A percentile compares a stretch with the other conserved stretches of the same genome.
Conservation (phyloP, 192 early-diverging fungal genomes). For the Coemansia sp. region DNA sequence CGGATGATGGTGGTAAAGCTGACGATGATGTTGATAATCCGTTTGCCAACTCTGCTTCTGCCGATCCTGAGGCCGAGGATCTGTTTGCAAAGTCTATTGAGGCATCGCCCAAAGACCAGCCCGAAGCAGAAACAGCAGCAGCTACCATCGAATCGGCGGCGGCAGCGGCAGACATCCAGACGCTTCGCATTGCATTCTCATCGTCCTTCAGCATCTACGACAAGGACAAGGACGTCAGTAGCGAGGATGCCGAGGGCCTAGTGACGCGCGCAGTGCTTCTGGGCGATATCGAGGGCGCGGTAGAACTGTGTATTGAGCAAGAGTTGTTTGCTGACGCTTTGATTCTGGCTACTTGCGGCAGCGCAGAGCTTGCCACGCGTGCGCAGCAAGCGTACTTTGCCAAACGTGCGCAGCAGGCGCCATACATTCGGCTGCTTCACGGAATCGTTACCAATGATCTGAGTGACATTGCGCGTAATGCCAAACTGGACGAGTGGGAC, state of each 20-base stretch:
- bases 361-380: constrained; percentile 67
- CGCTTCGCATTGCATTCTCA: constrained; percentile 35
- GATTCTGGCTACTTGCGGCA: constrained; percentile 86
- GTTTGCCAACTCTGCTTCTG: constrained; percentile 9
- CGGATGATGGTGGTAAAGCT: constrained; percentile 3
- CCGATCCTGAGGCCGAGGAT: constrained; percentile 26
- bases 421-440: constrained; percentile 84
- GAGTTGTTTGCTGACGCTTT: constrained; percentile 85
- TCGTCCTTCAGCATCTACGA: constrained; percentile 42
- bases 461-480: constrained; percentile 75
- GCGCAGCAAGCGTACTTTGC: constrained; percentile 88
- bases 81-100: constrained; percentile 18
- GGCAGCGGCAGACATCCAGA: constrained; percentile 13
- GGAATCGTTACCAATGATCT: constrained; percentile 80
- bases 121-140: not conserved
- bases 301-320: constrained; percentile 79
- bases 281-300: constrained; percentile 93
- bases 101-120: not conserved
- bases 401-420: constrained; percentile 61
- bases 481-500: constrained; percentile 84
- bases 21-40: constrained; percentile 12
- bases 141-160: not conserved
- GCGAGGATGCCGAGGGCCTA: constrained; percentile 62
- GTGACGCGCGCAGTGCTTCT: constrained; percentile 84
- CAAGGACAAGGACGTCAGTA: constrained; percentile 38